Base-by-base conservation (phyloP, 192 early-diverging fungal genomes). In the Mortierella claussenii region DNA sequence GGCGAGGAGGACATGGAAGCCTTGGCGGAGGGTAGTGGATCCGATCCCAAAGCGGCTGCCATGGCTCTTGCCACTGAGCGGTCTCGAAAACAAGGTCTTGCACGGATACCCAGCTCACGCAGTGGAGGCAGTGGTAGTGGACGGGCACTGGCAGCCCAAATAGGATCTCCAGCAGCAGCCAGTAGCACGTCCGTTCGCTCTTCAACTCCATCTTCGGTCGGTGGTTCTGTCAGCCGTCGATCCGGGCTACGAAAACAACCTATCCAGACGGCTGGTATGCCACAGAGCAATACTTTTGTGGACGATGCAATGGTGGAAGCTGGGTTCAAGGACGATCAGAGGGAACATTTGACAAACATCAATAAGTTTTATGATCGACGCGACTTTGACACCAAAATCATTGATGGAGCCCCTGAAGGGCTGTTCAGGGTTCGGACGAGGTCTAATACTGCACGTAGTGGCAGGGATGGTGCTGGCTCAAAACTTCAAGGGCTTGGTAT, bases 311-410 rank as follows among this genome's bases (percentile, higher is more conserved):
- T 76, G 58, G 44, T 15, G 0, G 59, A 76, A 30, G 73, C 73
- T 2, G 73, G 73, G 10, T 56, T 76, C 17, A 53, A 27, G 9
- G 34, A 55, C 0, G 31, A 48, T 28, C 64, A 58, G 30, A 46
- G 53, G 3, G 64, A 66, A 24, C 55, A 60, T 12, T 40, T 75
- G 20, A 26, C 55, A 0, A 34, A 33, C 4, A 23, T 33, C 20
- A 76, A 20, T 61, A 76, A 76, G 53, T 76, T 76, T 36, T 76
- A 66, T 49, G 57, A 67, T 24, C 73, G 73, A 20, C 73, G 73
- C 17, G 73, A 76, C 32, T 76, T 76, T 31, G 73, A 76, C 49
- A 36, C 64, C 6, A 76, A 50, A 34, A 62, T 59, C 10, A 28
- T 61, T 26, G 73, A 76, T 45, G n/a, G 27, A 6, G 3, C 34